phyloP scores from a whole-genome alignment of 2,329 filamentous ascomycete genomes.

The Microdochium paspali region DNA sequence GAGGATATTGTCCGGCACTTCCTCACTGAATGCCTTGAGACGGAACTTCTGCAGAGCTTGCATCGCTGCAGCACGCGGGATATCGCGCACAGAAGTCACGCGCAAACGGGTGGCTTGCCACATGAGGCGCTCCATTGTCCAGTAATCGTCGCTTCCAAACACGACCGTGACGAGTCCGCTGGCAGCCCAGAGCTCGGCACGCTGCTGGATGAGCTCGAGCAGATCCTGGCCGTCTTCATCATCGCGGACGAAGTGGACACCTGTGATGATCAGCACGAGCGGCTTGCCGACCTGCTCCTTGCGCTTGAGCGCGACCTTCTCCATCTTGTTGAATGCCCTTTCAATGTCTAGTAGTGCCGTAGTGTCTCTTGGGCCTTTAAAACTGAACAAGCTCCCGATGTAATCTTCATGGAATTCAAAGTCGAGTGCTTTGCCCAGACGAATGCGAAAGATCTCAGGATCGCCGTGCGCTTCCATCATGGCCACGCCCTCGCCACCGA shows the following conservation, averaged over 20 bases:
- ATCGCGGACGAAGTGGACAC: conserved; percentile 82
- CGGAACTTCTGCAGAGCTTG: conserved; percentile 38
- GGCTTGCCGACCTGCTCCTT: conserved; percentile 55
- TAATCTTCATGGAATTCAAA: conserved; percentile 98
- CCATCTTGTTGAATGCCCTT: conserved; percentile 91
- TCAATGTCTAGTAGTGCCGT: conserved; percentile 93
- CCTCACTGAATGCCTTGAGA: conserved; percentile 33
- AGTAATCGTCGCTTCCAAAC: conserved; percentile 50
- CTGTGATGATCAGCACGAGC: conserved; percentile 85
- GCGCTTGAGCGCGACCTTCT: conserved; percentile 79
- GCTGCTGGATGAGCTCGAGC: conserved; percentile 88
- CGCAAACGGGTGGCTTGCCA: conserved; percentile 45
- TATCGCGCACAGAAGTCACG: conserved; percentile 41
- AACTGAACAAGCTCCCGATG: conserved; percentile 91
- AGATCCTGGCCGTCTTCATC: conserved; percentile 90
- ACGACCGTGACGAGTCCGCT: conserved; percentile 54
- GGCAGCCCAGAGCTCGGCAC: conserved; percentile 77
- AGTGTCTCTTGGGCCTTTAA: conserved; percentile 83
- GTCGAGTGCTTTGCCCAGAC: conserved; percentile 86
- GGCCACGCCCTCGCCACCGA: conserved; percentile 77
- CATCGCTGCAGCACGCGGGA: conserved; percentile 37
- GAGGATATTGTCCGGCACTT: conserved; percentile 25
- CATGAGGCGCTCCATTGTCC: conserved; percentile 47
- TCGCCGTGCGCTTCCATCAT: conserved; percentile 98
- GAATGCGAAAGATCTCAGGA: conserved; percentile 86